Evolutionary conservation across 2,329 filamentous ascomycete genomes (phyloP).

Genomic region (Tolypocladium ovalisporum): DNA sequence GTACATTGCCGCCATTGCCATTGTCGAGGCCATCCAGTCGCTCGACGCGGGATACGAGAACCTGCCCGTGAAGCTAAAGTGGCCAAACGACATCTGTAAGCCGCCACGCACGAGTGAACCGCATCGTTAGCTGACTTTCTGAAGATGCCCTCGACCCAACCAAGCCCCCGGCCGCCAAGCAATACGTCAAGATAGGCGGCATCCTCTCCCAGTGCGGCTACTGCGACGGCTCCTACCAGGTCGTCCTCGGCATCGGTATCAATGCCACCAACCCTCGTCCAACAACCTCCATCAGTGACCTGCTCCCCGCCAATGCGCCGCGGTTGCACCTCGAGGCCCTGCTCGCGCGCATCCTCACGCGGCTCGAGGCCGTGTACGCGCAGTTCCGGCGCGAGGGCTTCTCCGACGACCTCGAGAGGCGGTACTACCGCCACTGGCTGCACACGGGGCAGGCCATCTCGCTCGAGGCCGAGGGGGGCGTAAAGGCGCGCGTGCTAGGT

Average conservation of each 20-base stretch:
- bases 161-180: conserved; percentile 30
- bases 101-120: neutral
- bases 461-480: conserved; percentile 70
- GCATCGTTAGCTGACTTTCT: neutral
- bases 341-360: conserved; percentile 67
- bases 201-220: conserved; percentile 88
- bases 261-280: conserved; percentile 78
- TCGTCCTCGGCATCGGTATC: conserved; percentile 77
- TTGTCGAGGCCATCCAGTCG: conserved; percentile 68
- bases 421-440: conserved; percentile 78
- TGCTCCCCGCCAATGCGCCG: conserved; percentile 42
- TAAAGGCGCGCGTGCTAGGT: conserved; percentile 66
- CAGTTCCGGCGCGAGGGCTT: conserved; percentile 70
- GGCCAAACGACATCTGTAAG: conserved; percentile 89
- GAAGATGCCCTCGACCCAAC: conserved; percentile 55
- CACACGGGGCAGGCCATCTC: conserved; percentile 64
- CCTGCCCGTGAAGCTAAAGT: conserved; percentile 80
- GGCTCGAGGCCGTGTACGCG: conserved; percentile 67
- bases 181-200: conserved; percentile 83
- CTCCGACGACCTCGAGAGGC: conserved; percentile 55
- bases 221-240: conserved; percentile 63
- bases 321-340: conserved; percentile 68
- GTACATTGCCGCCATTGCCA: conserved; percentile 81
- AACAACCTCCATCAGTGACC: conserved; percentile 73
- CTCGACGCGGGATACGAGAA: conserved; percentile 69